Percentiles rank a stretch among this genome's conserved stretches.
Evolutionary conservation across 208 protist genomes (phyloP).

Genomic region (Balamuthia mandrillaris): DNA sequence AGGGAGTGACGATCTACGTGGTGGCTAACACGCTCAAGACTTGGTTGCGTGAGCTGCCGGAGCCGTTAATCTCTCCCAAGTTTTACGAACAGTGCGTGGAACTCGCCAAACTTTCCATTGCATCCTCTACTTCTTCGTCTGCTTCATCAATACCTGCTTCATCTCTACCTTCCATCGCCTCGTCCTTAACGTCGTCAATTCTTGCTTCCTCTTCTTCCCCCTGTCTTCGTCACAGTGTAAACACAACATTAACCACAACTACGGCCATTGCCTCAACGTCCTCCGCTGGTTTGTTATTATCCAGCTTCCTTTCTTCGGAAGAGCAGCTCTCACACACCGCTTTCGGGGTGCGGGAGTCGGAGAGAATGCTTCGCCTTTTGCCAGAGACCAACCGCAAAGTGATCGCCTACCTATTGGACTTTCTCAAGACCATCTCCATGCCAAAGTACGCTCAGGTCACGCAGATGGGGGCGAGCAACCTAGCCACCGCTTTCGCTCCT

Average conservation of each 20-base stretch:
- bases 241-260: not conserved
- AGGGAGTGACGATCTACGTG: constrained; percentile 27
- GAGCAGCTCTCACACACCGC: no score
- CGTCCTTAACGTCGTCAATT: not conserved
- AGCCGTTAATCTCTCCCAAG: constrained; percentile 9
- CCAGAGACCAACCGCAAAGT: not conserved
- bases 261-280: no score
- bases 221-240: not conserved
- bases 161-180: not conserved
- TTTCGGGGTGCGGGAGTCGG: not conserved
- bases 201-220: no score
- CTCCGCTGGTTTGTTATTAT: no score
- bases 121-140: not conserved
- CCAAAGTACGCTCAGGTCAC: not conserved
- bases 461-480: constrained; percentile 30
- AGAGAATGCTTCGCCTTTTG: not conserved
- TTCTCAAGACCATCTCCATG: not conserved
- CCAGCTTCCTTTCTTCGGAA: no score
- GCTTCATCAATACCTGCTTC: not conserved
- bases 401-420: constrained; percentile 1
- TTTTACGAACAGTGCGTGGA: not conserved
- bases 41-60: not conserved
- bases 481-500: constrained; percentile 21
- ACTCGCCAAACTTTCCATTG: not conserved
- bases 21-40: constrained; percentile 23